Conservation (phyloP, 2,329 filamentous ascomycete species). For the Neurospora sp. region DNA sequence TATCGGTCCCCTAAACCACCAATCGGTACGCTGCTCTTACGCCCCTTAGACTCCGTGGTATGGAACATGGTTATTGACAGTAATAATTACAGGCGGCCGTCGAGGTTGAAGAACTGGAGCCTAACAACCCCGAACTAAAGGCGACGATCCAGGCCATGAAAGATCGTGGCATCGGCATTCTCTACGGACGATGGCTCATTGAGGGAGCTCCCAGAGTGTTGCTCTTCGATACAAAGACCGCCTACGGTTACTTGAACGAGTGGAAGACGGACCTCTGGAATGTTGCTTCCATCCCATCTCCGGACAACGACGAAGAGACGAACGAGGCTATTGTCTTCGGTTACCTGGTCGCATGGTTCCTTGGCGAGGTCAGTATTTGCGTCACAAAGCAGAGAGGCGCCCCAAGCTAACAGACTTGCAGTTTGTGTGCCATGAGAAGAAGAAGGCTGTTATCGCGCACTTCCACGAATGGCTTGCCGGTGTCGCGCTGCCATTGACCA, state of each 20-base stretch:
- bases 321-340: conserved; percentile 97
- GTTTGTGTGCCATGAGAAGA: conserved; percentile 91
- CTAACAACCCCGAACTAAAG: conserved; percentile 67
- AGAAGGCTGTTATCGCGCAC: conserved; percentile 87
- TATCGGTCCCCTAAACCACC: conserved; percentile 85
- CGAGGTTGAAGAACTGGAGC: conserved; percentile 88
- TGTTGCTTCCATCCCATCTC: conserved; percentile 84
- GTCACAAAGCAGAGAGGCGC: conserved; percentile 6
- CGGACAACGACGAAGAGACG: conserved; percentile 83
- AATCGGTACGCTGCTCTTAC: conserved; percentile 53
- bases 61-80: conserved; percentile 7
- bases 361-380: conserved; percentile 67
- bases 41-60: background rate
- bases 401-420: conserved; percentile 26
- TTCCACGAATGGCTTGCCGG: conserved; percentile 99
- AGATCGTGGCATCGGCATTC: conserved; percentile 75
- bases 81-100: conserved; percentile 64
- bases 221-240: conserved; percentile 89
- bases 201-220: conserved; percentile 90
- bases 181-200: conserved; percentile 96
- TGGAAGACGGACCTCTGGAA: conserved; percentile 98
- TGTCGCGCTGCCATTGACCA: conserved; percentile 82
- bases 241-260: conserved; percentile 83
- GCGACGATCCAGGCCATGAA: conserved; percentile 87
- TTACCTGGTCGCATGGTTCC: conserved; percentile 94